These are phyloP conservation scores for Nitzschia inconspicua DNA, from an alignment of 108 stramenopile species.

Conservation along the genomic window DNA sequence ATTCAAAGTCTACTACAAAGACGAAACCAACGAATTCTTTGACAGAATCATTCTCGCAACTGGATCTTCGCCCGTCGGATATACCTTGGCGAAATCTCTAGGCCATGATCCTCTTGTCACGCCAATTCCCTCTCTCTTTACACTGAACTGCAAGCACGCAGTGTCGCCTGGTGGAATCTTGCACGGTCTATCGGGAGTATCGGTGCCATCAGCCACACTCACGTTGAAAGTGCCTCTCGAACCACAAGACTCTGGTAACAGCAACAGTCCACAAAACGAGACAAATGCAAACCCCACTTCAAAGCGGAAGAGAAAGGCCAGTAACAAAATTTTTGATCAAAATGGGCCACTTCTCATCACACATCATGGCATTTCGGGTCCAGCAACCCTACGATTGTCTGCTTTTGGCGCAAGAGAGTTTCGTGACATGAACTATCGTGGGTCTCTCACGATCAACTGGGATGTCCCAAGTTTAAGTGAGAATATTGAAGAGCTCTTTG, in stretches of 20 bases:
- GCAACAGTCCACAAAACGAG: background rate
- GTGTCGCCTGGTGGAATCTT: conserved; percentile 47
- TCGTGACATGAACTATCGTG: conserved; percentile 58
- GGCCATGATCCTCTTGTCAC: conserved; percentile 66
- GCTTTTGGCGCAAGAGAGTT: conserved; percentile 91
- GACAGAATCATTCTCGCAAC: conserved; percentile 90
- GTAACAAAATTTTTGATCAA: conserved; percentile 48
- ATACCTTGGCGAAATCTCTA: conserved; percentile 76
- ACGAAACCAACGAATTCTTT: conserved; percentile 38
- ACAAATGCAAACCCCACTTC: background rate
- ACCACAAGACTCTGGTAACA: conserved; percentile 16
- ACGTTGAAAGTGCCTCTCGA: conserved; percentile 35
- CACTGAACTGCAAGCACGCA: conserved; percentile 71
- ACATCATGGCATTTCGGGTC: conserved; percentile 91
- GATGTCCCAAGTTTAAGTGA: conserved; percentile 30
- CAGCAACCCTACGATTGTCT: conserved; percentile 87
- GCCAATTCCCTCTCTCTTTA: conserved; percentile 91
- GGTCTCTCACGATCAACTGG: conserved; percentile 61
- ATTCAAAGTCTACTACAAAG: conserved; percentile 20
- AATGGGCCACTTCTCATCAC: conserved; percentile 92
- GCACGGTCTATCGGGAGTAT: conserved; percentile 72
- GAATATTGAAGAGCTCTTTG: conserved; percentile 42
- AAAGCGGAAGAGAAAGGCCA: conserved; percentile 27
- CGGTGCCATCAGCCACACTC: conserved; percentile 58
- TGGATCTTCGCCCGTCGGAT: conserved; percentile 81